Percentiles rank a stretch among this genome's conserved stretches.
These are phyloP conservation scores for Penicillium ochrochloron DNA, from an alignment of 495 filamentous ascomycete species.

Conservation along the genomic window DNA sequence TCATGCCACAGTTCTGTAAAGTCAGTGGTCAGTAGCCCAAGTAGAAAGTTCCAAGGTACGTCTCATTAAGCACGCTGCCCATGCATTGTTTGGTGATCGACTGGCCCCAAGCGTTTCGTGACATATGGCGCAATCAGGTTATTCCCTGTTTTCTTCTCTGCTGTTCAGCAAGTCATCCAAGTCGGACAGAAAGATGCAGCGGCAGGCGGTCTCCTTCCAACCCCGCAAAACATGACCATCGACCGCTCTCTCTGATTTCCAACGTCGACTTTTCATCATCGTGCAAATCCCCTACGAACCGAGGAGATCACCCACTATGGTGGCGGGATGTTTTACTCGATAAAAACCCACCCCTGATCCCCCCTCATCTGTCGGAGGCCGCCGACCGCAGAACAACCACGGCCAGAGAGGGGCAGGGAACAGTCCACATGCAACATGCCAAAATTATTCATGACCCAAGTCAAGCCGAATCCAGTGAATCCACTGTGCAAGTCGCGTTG, in stretches of 20 bases:
- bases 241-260: background rate
- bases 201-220: background rate
- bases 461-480: background rate
- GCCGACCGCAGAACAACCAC: conserved; percentile 10
- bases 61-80: conserved; percentile 24
- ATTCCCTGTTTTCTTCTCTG: background rate
- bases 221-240: conserved; percentile 3
- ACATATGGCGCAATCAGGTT: conserved; percentile 22
- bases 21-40: background rate
- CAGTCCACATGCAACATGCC: background rate
- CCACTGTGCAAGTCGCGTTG: background rate
- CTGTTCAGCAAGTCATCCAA: background rate
- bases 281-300: background rate
- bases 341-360: background rate
- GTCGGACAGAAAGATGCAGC: background rate
- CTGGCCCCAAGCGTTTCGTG: conserved; percentile 1
- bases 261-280: conserved; percentile 1
- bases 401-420: background rate
- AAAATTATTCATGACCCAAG: background rate
- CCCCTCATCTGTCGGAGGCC: conserved; percentile 13
- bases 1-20: no score
- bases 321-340: conserved; percentile 16
- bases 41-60: background rate
- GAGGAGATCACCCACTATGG: background rate
- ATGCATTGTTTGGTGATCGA: conserved; percentile 12